Evolutionary conservation across 768 basidiomycete species (phyloP).

Genomic region (Calocera cornea): DNA sequence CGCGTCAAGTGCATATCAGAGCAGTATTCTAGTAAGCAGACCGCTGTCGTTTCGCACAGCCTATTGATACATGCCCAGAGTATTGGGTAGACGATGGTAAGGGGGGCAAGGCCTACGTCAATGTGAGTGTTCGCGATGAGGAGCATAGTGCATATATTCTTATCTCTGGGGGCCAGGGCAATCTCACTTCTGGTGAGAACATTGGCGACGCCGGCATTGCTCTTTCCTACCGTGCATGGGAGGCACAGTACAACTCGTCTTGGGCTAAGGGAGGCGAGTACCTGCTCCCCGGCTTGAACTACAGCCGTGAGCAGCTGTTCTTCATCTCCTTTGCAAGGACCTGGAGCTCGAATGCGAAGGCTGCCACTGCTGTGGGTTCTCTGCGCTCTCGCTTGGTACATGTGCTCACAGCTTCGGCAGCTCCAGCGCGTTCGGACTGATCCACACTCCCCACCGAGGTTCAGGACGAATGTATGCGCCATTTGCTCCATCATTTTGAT

Average conservation of each 20-base stretch:
- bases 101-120: slow-evolving; percentile 71
- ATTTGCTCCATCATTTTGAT: not conserved
- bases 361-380: slow-evolving; percentile 52
- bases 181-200: slow-evolving; percentile 76
- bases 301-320: slow-evolving; percentile 81
- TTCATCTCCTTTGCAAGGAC: slow-evolving; percentile 80
- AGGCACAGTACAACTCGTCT: slow-evolving; percentile 52
- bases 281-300: slow-evolving; percentile 67
- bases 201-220: slow-evolving; percentile 77
- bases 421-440: slow-evolving; percentile 72
- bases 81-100: slow-evolving; percentile 79
- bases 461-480: slow-evolving; percentile 16
- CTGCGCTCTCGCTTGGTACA: not conserved
- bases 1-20: slow-evolving; percentile 80
- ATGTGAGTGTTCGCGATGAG: slow-evolving; percentile 37
- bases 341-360: slow-evolving; percentile 75
- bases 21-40: slow-evolving; percentile 62
- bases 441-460: slow-evolving; percentile 72
- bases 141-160: not conserved
- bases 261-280: slow-evolving; percentile 48
- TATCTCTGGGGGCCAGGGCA: slow-evolving; percentile 19
- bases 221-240: slow-evolving; percentile 87
- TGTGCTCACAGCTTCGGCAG: slow-evolving; percentile 23
- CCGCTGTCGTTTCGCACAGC: not conserved
- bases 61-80: slow-evolving; percentile 25